Conservation (phyloP, 2,329 filamentous ascomycete genomes). For the Xylaria sp. region DNA sequence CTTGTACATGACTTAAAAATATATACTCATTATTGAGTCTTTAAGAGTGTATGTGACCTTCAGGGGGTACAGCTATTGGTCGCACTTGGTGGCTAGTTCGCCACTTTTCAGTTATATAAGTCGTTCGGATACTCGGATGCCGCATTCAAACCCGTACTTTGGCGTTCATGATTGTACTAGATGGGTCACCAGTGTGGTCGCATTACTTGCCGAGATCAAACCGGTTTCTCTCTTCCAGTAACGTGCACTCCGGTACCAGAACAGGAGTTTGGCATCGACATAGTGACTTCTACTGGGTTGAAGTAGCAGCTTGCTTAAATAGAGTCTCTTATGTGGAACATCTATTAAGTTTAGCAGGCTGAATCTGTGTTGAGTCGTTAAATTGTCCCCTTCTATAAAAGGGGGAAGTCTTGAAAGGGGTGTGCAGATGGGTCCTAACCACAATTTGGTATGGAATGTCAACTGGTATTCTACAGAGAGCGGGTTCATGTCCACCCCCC, state of each 20-base stretch:
- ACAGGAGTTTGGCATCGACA: not conserved
- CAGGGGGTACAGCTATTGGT: not conserved
- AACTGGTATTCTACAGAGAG: too few species aligned
- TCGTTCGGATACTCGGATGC: not conserved
- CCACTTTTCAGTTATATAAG: not conserved
- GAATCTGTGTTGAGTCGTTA: not conserved
- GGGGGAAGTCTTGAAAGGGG: not conserved
- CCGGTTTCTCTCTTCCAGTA: too few species aligned
- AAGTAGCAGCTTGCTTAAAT: not conserved
- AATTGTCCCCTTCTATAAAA: not conserved
- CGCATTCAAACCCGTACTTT: not conserved
- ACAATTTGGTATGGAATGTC: not conserved
- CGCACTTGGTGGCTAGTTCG: not conserved
- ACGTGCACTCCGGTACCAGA: not conserved
- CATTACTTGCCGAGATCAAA: not conserved
- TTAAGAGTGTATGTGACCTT: not conserved
- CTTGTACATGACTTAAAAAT: too few species aligned
- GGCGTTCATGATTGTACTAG: too few species aligned
- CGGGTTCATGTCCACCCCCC: not conserved
- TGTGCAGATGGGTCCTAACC: too few species aligned
- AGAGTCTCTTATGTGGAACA: too few species aligned
- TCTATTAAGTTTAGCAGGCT: not conserved
- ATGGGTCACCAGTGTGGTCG: not conserved
- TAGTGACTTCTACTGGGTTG: not conserved
- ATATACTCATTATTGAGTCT: not conserved